Evolutionary conservation across 768 basidiomycete genomes (phyloP), one percentile per base, ranked within the genome.

Genomic region (Dacryopinax spathularia): DNA sequence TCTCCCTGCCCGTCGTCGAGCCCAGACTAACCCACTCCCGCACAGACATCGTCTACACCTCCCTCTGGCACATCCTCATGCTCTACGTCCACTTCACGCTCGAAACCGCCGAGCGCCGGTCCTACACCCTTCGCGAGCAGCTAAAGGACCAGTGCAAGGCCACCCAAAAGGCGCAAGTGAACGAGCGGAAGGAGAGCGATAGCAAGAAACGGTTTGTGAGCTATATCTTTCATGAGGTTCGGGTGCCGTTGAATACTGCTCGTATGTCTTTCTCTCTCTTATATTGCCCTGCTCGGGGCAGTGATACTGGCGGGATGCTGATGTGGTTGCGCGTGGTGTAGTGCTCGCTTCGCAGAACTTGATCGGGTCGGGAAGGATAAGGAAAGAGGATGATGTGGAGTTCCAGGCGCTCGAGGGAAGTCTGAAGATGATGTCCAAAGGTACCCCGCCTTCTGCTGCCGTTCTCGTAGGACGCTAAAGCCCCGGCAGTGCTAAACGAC

Each of bases 321-420:
- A 13, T 59, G 65, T 61, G 48, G 27, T 31, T 27, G n/a, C 62
- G n/a, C 9, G 34, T 1, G 22, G 27, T 61, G 27, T 61, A 78
- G 76, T 93, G 15, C 77, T 95, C 60, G 91, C 93, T 0, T 87
- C 94, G 18, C 93, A 96, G 75, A 95, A 97, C 70, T 85, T 95
- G 81, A 86, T 88, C 65, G 90, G 89, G 0, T 83, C 84, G 0
- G 83, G 86, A 7, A 81, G 82, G 1, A 81, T 95, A 44, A 79
- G 81, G 1, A 84, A 82, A 67, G 83, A 86, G 35, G 87, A 92
- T 69, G 85, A 88, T 66, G 84, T 94, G 63, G 92, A 96, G 76
- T 92, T 93, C 70, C 85, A 84, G 69, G 93, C 89, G 5, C 79
- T 93, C 18, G 84, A 84, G 68, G 88, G 88, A 1, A 88, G 86